Conservation (phyloP, 257 asterid species). For the Henckelia pumila region DNA sequence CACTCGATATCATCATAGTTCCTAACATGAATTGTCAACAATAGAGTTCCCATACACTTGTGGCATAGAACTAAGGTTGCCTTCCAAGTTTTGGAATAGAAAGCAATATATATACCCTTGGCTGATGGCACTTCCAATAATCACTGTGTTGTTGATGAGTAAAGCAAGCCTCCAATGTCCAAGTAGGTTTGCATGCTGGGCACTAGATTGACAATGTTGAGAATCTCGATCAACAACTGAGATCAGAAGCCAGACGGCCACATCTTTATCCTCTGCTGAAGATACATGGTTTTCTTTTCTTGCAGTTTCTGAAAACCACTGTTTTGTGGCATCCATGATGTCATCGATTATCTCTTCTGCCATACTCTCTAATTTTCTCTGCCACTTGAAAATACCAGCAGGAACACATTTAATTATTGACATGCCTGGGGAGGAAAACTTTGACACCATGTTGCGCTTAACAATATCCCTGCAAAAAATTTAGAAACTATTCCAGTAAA, state of each 20-base stretch:
- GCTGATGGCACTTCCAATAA: slow-evolving; percentile 62
- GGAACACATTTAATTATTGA: slow-evolving; percentile 17
- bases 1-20: neutral
- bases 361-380: slow-evolving; percentile 40
- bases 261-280: slow-evolving; percentile 45
- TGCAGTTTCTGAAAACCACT: slow-evolving; percentile 33
- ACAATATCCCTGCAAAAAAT: slow-evolving; percentile 61
- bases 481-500: slow-evolving; percentile 15
- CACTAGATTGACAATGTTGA: slow-evolving; percentile 30
- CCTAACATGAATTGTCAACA: neutral
- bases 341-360: slow-evolving; percentile 35
- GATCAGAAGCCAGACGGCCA: slow-evolving; percentile 78
- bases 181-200: slow-evolving; percentile 12
- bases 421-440: slow-evolving; percentile 63
- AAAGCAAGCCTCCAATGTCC: slow-evolving; percentile 78
- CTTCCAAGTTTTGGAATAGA: neutral
- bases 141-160: slow-evolving; percentile 58
- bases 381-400: slow-evolving; percentile 41
- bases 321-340: slow-evolving; percentile 65
- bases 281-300: slow-evolving; percentile 28
- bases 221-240: slow-evolving; percentile 47
- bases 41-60: neutral
- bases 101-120: neutral
- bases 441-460: slow-evolving; percentile 61
- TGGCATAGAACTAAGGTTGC: neutral